Conservation (phyloP, 2,329 filamentous ascomycete species). For the Ambrosiella beaveri region DNA sequence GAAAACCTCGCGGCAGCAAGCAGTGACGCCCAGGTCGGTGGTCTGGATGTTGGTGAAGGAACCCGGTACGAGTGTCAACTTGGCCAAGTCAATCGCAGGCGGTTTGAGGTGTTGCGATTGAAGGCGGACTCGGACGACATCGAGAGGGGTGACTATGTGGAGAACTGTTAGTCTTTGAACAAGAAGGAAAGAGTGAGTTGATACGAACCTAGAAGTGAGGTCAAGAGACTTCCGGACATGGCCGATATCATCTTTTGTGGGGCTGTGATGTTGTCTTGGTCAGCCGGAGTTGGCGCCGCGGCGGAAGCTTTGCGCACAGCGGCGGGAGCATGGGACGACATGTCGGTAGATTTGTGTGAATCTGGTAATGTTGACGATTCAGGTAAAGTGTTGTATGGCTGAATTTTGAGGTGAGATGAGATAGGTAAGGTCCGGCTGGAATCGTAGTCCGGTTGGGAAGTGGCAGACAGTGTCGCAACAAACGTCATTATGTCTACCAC, state of each 20-base stretch:
- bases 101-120: constrained; percentile 57
- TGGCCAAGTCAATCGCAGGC: constrained; percentile 35
- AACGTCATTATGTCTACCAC: background rate
- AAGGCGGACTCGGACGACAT: constrained; percentile 86
- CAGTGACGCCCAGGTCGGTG: constrained; percentile 72
- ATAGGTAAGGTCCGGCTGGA: background rate
- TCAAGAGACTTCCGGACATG: constrained; percentile 75
- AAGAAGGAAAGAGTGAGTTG: background rate
- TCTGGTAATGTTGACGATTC: background rate
- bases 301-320: background rate
- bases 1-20: constrained; percentile 93
- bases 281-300: constrained; percentile 10
- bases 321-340: background rate
- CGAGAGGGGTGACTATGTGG: constrained; percentile 70
- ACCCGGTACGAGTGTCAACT: constrained; percentile 34
- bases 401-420: background rate
- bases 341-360: background rate
- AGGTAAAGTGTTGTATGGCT: background rate
- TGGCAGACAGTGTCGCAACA: constrained; percentile 21
- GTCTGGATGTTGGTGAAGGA: constrained; percentile 52
- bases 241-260: constrained; percentile 90
- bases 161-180: constrained; percentile 4
- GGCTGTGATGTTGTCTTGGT: constrained; percentile 53
- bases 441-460: constrained; percentile 54
- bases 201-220: constrained; percentile 63